Evolutionary conservation across 148 eudicot genomes (phyloP).

Genomic region (Rhododendron kiyosumense): DNA sequence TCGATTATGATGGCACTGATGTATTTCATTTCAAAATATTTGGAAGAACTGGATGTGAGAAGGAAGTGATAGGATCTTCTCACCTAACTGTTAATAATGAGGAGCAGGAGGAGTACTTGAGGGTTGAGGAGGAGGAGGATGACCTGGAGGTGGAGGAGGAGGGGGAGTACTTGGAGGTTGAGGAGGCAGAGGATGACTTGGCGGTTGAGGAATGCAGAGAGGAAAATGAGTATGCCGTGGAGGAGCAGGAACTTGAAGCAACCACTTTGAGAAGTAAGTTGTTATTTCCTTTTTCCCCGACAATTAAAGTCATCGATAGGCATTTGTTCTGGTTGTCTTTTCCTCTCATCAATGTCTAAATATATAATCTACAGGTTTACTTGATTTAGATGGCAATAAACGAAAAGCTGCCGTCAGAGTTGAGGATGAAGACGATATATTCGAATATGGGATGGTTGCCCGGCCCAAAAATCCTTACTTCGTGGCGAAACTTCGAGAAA

Average conservation of each 20-base stretch:
- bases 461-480: conserved; percentile 24
- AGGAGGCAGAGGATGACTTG: too few relatives aligned
- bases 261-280: neutral
- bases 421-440: conserved; percentile 8
- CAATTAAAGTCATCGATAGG: neutral
- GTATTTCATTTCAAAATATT: conserved; percentile 12
- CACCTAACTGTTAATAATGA: neutral
- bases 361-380: neutral
- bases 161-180: too few relatives aligned
- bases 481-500: conserved; percentile 3
- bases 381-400: neutral
- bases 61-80: neutral
- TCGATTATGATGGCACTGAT: neutral
- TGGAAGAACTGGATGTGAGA: conserved; percentile 7
- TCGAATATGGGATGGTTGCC: conserved; percentile 6
- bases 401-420: neutral
- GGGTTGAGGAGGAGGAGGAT: neutral
- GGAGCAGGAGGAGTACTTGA: neutral
- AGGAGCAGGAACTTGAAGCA: neutral
- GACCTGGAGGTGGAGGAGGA: neutral
- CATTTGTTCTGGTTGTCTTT: neutral
- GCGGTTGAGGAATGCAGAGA: too few relatives aligned
- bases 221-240: too few relatives aligned
- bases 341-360: neutral
- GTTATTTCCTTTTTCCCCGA: neutral